Conservation (phyloP, 768 basidiomycete species). For the Leccinellum rugosiceps region DNA sequence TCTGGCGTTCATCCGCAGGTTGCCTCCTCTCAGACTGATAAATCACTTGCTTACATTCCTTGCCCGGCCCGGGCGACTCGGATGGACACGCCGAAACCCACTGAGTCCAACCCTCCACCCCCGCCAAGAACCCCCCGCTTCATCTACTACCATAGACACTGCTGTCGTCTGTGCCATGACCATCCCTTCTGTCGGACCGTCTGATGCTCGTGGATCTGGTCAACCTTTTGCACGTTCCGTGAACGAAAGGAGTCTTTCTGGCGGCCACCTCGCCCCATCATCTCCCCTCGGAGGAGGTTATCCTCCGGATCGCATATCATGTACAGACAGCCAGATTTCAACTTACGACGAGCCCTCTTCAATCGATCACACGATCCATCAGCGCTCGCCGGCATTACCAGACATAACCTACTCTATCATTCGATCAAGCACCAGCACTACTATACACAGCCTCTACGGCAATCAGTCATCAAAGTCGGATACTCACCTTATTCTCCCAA, state of each 20-base stretch:
- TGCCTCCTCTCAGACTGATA: neutral
- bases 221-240: constrained; percentile 2
- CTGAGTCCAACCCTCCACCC: neutral
- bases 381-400: neutral
- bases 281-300: neutral
- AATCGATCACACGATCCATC: neutral
- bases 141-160: neutral
- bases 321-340: neutral
- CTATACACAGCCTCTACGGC: neutral
- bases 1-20: neutral
- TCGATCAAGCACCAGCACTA: neutral
- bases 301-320: neutral
- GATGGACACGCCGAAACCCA: neutral
- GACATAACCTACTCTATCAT: neutral
- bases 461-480: neutral
- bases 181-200: constrained; percentile 1
- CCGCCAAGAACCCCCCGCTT: neutral
- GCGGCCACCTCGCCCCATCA: neutral
- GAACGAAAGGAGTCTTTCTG: neutral
- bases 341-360: neutral
- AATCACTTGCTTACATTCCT: constrained; percentile 1
- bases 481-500: neutral
- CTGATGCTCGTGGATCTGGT: neutral
- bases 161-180: constrained; percentile 16
- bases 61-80: no score